Conservation (phyloP, 768 basidiomycete genomes). For the Megacollybia marginata region DNA sequence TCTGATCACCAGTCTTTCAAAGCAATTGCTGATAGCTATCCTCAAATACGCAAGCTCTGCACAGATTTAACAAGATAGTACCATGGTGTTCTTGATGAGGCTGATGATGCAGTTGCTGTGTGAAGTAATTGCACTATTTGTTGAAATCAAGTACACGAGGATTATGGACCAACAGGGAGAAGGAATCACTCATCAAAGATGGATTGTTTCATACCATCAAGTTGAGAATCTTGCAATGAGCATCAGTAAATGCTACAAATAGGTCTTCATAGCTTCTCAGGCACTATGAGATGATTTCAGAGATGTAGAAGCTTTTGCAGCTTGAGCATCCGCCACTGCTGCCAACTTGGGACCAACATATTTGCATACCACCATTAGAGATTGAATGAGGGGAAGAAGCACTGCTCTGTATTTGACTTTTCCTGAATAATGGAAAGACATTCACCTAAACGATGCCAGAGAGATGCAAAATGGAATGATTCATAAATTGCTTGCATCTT, state of each 20-base stretch:
- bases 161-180: too few species aligned
- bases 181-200: too few species aligned
- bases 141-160: conserved; percentile 98
- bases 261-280: conserved; percentile 77
- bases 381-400: conserved; percentile 88
- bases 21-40: conserved; percentile 94
- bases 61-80: conserved; percentile 83
- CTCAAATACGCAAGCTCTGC: conserved; percentile 89
- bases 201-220: conserved; percentile 97
- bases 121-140: conserved; percentile 97
- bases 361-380: conserved; percentile 98
- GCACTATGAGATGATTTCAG: conserved; percentile 64
- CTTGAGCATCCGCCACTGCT: conserved; percentile 35
- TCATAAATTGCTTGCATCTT: conserved; percentile 87
- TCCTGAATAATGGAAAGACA: conserved; percentile 81
- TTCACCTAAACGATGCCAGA: conserved; percentile 89
- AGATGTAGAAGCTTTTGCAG: conserved; percentile 57
- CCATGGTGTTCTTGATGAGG: conserved; percentile 77
- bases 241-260: conserved; percentile 89
- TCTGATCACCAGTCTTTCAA: conserved; percentile 86
- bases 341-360: conserved; percentile 69
- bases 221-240: conserved; percentile 90
- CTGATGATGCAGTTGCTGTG: conserved; percentile 83
- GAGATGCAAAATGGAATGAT: conserved; percentile 79
- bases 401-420: conserved; percentile 74